A percentile compares a stretch with the other conserved stretches of the same genome.
Evolutionary conservation across 148 eudicot genomes (phyloP).

Genomic region (Fallopia convolvulus): DNA sequence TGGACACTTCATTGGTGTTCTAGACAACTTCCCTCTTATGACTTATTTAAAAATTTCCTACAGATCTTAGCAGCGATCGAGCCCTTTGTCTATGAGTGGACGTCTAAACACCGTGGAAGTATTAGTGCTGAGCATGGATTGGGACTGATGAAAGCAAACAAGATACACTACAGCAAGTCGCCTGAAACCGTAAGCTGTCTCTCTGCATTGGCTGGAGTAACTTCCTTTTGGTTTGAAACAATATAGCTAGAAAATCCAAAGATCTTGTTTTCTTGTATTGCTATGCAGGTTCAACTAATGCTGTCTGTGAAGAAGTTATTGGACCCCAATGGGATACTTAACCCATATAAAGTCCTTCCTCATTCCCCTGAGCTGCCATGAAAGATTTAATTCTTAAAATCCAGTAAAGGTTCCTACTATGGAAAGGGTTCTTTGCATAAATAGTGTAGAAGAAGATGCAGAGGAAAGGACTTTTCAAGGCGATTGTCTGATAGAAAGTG

Average conservation of each 20-base stretch:
- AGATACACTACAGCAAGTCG: slow-evolving; percentile 88
- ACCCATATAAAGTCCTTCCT: slow-evolving; percentile 96
- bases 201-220: background rate
- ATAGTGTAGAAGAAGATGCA: background rate
- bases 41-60: slow-evolving; percentile 2
- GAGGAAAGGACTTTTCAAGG: background rate
- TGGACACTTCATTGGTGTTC: background rate
- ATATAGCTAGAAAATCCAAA: background rate
- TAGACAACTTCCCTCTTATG: background rate
- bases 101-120: slow-evolving; percentile 84
- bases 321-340: slow-evolving; percentile 81
- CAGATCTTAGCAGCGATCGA: slow-evolving; percentile 79
- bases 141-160: slow-evolving; percentile 92
- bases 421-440: background rate
- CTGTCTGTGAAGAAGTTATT: slow-evolving; percentile 67
- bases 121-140: slow-evolving; percentile 97
- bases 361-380: slow-evolving; percentile 25
- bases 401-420: too few relatives aligned
- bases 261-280: background rate
- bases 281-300: slow-evolving; percentile 71
- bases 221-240: background rate
- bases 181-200: slow-evolving; percentile 64
- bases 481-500: background rate
- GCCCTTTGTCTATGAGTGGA: slow-evolving; percentile 97
- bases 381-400: background rate